Percentiles rank a stretch among this genome's conserved stretches.
Conservation (phyloP, 179 eudicot genomes). For the Nepenthes alata region DNA sequence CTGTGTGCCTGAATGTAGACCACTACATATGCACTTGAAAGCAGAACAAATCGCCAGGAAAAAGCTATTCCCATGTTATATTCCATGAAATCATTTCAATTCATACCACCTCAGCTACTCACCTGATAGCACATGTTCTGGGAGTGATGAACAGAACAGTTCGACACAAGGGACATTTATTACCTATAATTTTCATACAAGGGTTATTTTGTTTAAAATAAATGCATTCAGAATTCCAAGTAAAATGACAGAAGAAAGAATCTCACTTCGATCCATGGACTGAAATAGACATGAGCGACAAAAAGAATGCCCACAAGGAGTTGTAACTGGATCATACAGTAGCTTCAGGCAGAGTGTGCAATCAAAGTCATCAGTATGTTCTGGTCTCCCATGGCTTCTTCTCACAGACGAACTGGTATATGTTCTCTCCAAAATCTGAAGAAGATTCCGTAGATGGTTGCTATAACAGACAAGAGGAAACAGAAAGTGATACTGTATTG, state of each 20-base stretch:
- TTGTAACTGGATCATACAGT: slow-evolving; percentile 88
- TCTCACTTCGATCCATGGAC: slow-evolving; percentile 90
- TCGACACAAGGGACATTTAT: slow-evolving; percentile 93
- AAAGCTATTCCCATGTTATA: background rate
- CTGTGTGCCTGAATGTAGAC: too few species aligned
- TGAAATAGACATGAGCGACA: slow-evolving; percentile 98
- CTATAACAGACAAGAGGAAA: slow-evolving; percentile 21
- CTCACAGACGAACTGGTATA: slow-evolving; percentile 23
- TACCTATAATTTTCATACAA: slow-evolving; percentile 45
- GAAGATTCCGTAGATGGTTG: slow-evolving; percentile 35
- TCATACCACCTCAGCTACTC: slow-evolving; percentile 10
- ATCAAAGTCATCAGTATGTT: slow-evolving; percentile 83
- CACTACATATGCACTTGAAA: too few species aligned
- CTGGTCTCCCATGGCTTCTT: slow-evolving; percentile 42
- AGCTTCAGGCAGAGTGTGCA: slow-evolving; percentile 93
- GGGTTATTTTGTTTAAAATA: slow-evolving; percentile 1
- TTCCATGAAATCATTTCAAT: too few species aligned
- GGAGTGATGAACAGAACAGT: slow-evolving; percentile 85
- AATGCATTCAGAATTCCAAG: background rate
- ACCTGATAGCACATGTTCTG: slow-evolving; percentile 82
- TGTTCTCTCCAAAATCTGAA: slow-evolving; percentile 44
- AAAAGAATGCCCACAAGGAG: slow-evolving; percentile 97
- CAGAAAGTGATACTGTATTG: background rate
- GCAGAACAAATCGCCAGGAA: background rate
- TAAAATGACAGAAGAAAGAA: slow-evolving; percentile 4